phyloP scores from a whole-genome alignment of 2,329 filamentous ascomycete species.

The Aspergillus sp. region DNA sequence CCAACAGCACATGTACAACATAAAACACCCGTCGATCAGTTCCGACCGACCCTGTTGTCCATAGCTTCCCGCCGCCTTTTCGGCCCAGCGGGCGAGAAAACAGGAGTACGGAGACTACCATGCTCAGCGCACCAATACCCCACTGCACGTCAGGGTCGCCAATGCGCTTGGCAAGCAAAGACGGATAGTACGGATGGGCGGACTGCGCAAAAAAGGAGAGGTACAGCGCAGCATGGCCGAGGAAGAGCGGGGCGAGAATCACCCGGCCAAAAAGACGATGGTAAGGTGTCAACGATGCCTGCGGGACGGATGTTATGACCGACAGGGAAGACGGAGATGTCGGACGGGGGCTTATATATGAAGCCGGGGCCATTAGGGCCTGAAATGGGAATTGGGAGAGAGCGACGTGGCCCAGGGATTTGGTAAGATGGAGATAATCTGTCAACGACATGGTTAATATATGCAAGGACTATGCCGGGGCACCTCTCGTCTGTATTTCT shows the following conservation, averaged over 20 bases:
- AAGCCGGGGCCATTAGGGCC: conserved; percentile 42
- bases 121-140: conserved; percentile 42
- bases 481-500: no score
- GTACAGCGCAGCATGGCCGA: conserved; percentile 47
- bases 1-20: conserved; percentile 45
- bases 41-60: conserved; percentile 12
- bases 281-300: conserved; percentile 46
- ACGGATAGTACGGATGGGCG: conserved; percentile 25
- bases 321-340: conserved; percentile 41
- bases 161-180: conserved; percentile 44
- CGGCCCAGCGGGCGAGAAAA: conserved; percentile 37
- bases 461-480: no score
- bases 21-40: conserved; percentile 43
- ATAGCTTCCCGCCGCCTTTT: conserved; percentile 7
- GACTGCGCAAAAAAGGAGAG: conserved; percentile 48
- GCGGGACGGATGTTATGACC: conserved; percentile 43
- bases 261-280: conserved; percentile 52
- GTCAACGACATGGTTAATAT: no score
- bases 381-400: conserved; percentile 53
- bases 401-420: conserved; percentile 50
- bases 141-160: conserved; percentile 49
- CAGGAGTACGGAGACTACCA: conserved; percentile 39
- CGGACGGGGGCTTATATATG: conserved; percentile 35
- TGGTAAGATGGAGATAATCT: conserved; percentile 58
- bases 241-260: conserved; percentile 42